Conservation (phyloP, 805 yeast genomes). For the Starmerella floricola region DNA sequence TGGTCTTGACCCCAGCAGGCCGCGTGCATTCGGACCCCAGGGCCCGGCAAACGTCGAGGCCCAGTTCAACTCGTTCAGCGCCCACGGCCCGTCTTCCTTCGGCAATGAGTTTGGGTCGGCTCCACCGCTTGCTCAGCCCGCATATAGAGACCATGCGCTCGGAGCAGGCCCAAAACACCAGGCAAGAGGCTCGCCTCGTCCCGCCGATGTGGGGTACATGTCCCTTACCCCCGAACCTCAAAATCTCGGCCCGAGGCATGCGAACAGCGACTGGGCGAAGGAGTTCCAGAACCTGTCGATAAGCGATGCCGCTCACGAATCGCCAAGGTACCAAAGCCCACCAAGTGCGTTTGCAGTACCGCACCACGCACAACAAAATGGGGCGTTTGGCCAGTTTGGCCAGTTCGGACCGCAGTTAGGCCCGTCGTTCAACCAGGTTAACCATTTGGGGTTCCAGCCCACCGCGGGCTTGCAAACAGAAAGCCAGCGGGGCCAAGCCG, state of each 20-base stretch:
- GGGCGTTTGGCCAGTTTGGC: neutral
- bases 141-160: neutral
- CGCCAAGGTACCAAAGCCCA: too few relatives aligned
- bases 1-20: neutral
- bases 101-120: neutral
- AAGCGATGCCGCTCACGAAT: neutral
- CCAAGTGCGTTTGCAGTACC: too few relatives aligned
- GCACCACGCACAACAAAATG: neutral
- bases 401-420: too few relatives aligned
- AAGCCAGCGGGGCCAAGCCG: neutral
- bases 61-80: constrained; percentile 3
- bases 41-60: neutral
- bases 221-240: constrained; percentile 4
- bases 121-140: neutral
- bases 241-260: neutral
- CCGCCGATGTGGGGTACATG: constrained; percentile 4
- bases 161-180: neutral
- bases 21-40: neutral
- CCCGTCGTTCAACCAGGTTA: neutral
- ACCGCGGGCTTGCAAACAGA: too few relatives aligned
- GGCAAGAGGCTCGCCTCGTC: too few relatives aligned
- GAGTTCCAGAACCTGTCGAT: constrained; percentile 9
- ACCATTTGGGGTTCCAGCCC: neutral
- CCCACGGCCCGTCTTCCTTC: neutral
- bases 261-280: constrained; percentile 6